Evolutionary conservation across 2,329 filamentous ascomycete species (phyloP).

Genomic region (Fusarium beomiforme): DNA sequence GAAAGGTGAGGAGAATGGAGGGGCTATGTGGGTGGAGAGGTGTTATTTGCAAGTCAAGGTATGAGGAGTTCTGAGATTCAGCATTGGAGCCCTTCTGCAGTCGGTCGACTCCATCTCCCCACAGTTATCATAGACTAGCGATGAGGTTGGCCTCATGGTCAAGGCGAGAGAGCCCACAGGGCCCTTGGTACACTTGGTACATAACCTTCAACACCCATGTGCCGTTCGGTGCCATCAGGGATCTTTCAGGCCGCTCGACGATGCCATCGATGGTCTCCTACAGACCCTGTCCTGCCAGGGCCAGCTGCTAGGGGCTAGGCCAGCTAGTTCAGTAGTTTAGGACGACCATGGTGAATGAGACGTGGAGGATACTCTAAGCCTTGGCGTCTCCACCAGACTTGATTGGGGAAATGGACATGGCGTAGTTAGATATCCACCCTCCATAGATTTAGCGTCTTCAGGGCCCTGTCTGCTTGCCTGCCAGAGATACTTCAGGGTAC

Average conservation of each 20-base stretch:
- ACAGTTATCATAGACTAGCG: slow-evolving; percentile 39
- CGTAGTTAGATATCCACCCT: slow-evolving; percentile 29
- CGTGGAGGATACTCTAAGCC: slow-evolving; percentile 28
- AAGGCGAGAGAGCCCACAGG: slow-evolving; percentile 28
- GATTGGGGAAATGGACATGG: slow-evolving; percentile 31
- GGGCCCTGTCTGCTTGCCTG: no score
- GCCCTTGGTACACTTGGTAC: slow-evolving; percentile 6
- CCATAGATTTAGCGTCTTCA: slow-evolving; percentile 38
- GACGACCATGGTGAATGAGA: slow-evolving; percentile 33
- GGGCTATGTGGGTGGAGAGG: slow-evolving; percentile 44
- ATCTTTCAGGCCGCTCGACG: slow-evolving; percentile 29
- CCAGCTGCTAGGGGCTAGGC: slow-evolving; percentile 24
- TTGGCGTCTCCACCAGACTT: slow-evolving; percentile 38
- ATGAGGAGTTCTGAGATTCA: slow-evolving; percentile 41
- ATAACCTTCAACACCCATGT: slow-evolving; percentile 32
- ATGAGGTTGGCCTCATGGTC: slow-evolving; percentile 36
- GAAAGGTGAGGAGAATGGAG: slow-evolving; percentile 45
- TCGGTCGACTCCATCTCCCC: slow-evolving; percentile 42
- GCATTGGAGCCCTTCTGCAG: slow-evolving; percentile 33
- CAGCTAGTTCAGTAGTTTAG: slow-evolving; percentile 23
- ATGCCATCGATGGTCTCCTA: slow-evolving; percentile 27
- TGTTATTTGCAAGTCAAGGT: slow-evolving; percentile 47
- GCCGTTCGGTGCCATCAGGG: slow-evolving; percentile 37
- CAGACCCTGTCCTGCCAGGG: slow-evolving; percentile 26
- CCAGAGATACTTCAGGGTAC: slow-evolving; percentile 41